Evolutionary conservation across 805 yeast genomes (phyloP), one percentile per base, ranked within the genome.

Genomic region (Schwanniomyces yamadae): DNA sequence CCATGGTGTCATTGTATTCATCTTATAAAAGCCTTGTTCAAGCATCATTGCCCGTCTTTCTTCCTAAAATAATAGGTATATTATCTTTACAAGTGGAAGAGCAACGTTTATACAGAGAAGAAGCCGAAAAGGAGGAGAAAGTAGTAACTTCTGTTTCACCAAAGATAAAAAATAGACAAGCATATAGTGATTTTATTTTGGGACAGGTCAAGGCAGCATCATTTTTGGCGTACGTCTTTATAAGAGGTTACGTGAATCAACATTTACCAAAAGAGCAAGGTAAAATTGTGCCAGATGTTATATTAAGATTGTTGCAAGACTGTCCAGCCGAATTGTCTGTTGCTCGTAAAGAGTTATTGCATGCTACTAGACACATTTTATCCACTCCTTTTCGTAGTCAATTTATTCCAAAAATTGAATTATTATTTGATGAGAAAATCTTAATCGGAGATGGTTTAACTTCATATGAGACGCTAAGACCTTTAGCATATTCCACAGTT

Each of bases 121-220:
- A 59, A 37, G 78, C 82, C 1, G 78, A 77, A 43, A 63, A 73
- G 5, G 67, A 71, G 25, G 82, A 83, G 10, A 71, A 75, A 33
- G 66, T 77, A 21, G 78, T 78, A 35, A 82, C 89, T 0, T 75
- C 86, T 0, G 83, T 90, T 16, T 76, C 95, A 3, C 82, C 90
- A 1, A 74, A 75, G 5, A 83, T 93, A 45, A 77, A 73, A 37
- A 87, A 89, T 51, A 73, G 96, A 45, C 68, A 78, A 7, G 82
- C 84, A 0, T 93, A 82, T 60, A 84, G 93, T 41, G 98, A 93
- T 50, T 87, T 93, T 50, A 80, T 91, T 11, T 65, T 87, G 18
- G 89, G 96, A 18, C 99, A 93, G 61, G 96, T 95, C 26, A 93
- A 93, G 57, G 95, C 97, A 1, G 91, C 96, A 27, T 88, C 96